A percentile compares a stretch with the other conserved stretches of the same genome.
Conservation (phyloP, 768 basidiomycete species). For the Phlebiopsis flavidoalba region DNA sequence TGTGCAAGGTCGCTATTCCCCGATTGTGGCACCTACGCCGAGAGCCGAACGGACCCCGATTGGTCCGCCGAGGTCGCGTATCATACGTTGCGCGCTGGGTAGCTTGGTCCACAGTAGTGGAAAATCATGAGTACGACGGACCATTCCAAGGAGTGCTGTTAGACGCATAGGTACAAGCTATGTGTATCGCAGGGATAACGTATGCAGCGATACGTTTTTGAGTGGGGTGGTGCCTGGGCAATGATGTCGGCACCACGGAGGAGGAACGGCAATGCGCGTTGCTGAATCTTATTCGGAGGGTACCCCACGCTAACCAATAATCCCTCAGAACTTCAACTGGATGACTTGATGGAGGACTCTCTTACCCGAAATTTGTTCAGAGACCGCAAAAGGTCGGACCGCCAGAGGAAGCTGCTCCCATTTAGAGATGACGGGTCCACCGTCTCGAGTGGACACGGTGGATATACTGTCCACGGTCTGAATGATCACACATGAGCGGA, state of each 20-base stretch:
- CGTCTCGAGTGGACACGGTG: slow-evolving; percentile 50
- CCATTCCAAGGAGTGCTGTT: slow-evolving; percentile 62
- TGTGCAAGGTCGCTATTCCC: slow-evolving; percentile 56
- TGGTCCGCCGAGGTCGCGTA: slow-evolving; percentile 87
- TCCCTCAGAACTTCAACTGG: background rate
- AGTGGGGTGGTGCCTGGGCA: slow-evolving; percentile 96
- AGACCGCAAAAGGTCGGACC: slow-evolving; percentile 82
- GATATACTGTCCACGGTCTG: slow-evolving; percentile 35
- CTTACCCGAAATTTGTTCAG: slow-evolving; percentile 92
- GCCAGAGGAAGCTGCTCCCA: slow-evolving; percentile 92
- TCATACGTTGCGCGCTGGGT: slow-evolving; percentile 96
- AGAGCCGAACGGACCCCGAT: slow-evolving; percentile 90
- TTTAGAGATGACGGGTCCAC: slow-evolving; percentile 82
- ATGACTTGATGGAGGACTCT: background rate
- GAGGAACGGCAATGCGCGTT: slow-evolving; percentile 92
- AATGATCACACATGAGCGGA: background rate
- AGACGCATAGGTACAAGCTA: slow-evolving; percentile 62
- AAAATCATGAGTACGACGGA: slow-evolving; percentile 86
- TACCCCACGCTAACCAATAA: slow-evolving; percentile 64
- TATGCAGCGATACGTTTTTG: slow-evolving; percentile 98
- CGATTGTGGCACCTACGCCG: slow-evolving; percentile 74
- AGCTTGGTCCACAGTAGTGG: slow-evolving; percentile 97
- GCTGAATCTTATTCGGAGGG: slow-evolving; percentile 99
- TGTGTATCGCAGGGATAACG: slow-evolving; percentile 85
- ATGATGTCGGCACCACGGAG: slow-evolving; percentile 94